Evolutionary conservation across 768 basidiomycete genomes (phyloP), one percentile per base, ranked within the genome.

Genomic region (Xanthoconium stramineum): DNA sequence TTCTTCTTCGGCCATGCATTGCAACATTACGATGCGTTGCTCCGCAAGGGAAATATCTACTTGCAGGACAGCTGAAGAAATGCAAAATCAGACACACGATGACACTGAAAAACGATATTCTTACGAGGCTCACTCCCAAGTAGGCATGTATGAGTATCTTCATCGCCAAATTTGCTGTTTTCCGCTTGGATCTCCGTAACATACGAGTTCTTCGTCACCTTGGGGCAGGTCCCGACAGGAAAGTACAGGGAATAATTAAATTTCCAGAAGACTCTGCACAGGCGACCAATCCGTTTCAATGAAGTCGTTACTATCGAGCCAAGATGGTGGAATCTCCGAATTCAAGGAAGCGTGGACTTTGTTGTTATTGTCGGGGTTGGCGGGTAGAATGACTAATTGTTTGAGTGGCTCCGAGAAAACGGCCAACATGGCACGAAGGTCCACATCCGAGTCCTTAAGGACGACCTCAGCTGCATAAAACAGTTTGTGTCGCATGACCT

Each of bases 391-490:
- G 12, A 86, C 78, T 19, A 73, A 68, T 63, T 81, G 75, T 71
- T 92, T 88, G 60, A 86, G 70, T 11, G 86, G 82, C 58, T 93
- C 91, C 0, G 75, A 64, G 70, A 97, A 97, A 46, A 80, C 79
- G 2, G 91, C 91, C n/a, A 87, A 73, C 58, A 97, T 72, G 3
- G 88, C 84, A 49, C 89, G 87, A 49, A 95, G 74, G 56, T 92
- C 87, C 33, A 94, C 69, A n/a, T n/a, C n/a, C n/a, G n/a, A n/a
- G 3, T 84, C 82, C 66, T 85, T 86, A 66, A 94, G 73, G 29
- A 90, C 81, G 9, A 96, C 83, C 70, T 96, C 92, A 37, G 90
- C 90, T 3, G 89, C 88, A 65, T 92, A 91, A 71, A 97, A 91
- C 4, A 88, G 83, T 68, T 94, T 97, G 68, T 88, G 86, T 10